These are phyloP conservation scores for Copromyces sp. DNA, from an alignment of 495 filamentous ascomycete genomes.

Conservation along the genomic window DNA sequence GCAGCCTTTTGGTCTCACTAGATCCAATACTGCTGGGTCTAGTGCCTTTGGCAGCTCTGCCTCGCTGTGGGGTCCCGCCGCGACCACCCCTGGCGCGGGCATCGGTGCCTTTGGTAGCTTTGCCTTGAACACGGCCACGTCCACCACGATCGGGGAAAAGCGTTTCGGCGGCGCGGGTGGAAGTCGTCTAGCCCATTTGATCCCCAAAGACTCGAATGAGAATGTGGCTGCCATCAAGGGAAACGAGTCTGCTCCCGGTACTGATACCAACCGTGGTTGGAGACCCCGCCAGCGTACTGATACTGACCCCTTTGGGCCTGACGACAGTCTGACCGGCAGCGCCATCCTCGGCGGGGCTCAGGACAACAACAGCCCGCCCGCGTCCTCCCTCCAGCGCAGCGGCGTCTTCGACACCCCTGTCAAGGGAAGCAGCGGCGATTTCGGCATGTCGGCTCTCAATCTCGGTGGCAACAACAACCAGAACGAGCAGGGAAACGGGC, in stretches of 20 bases:
- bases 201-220: constrained; percentile 68
- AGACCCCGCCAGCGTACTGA: constrained; percentile 54
- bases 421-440: constrained; percentile 48
- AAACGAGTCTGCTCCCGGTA: constrained; percentile 19
- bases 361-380: constrained; percentile 60
- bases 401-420: constrained; percentile 46
- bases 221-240: constrained; percentile 37
- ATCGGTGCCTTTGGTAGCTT: constrained; percentile 89
- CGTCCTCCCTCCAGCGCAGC: constrained; percentile 27
- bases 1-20: constrained; percentile 52
- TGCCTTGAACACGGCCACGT: constrained; percentile 36
- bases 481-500: constrained; percentile 38
- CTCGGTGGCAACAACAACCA: constrained; percentile 30
- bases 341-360: constrained; percentile 69
- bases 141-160: constrained; percentile 55
- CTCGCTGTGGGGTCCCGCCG: constrained; percentile 62
- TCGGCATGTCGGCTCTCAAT: constrained; percentile 75
- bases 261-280: constrained; percentile 33
- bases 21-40: constrained; percentile 50
- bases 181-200: constrained; percentile 74
- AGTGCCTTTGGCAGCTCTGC: constrained; percentile 30
- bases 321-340: constrained; percentile 56
- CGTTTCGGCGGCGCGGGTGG: constrained; percentile 60
- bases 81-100: constrained; percentile 39
- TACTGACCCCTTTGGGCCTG: constrained; percentile 71